Evolutionary conservation across 768 basidiomycete species (phyloP), one percentile per base, ranked within the genome.

Genomic region (Boletus rubropictus): DNA sequence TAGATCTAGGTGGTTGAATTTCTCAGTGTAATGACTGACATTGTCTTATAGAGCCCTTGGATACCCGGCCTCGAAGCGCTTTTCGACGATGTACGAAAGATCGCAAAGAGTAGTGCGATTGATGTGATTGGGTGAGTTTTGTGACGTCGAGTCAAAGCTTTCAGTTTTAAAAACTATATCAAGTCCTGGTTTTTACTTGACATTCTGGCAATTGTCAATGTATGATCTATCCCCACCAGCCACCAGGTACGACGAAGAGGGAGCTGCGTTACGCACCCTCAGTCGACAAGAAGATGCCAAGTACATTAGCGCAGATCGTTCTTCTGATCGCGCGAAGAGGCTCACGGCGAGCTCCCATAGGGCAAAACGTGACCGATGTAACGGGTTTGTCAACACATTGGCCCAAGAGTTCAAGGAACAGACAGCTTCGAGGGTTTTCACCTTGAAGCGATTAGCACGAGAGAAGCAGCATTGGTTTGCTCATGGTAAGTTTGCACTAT

Each of bases 161-260:
- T 47, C 45, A 17, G 20, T 40, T 53, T 44, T 49, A 33, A 31
- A 14, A n/a, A 7, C 31, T 45, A 36, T 22, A 54, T 42, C 1
- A 29, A 96, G 95, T 3, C 84, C 92, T 24, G 87, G 83, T 3
- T 98, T 99, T 69, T 97, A 93, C 60, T 68, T 89, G 38, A 92
- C 94, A 3, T 99, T 97, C 70, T 99, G 96, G 96, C 94, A 97
- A 64, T 68, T 98, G 42, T 86, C 90, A 1, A 86, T 87, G 28
- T 89, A 92, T 58, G 96, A 99, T 65, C 75, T 98, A 28, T 70
- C 80, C 1, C 86, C 89, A 11, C 92, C 94, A 0, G 72, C 76
- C 15, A 60, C 79, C 6, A 80, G 79, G 49, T 99, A 98, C 51
- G 83, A 89, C 37, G 84, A 88, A 58, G 87, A 92, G 58, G 78